These are phyloP conservation scores for Paraphaeosphaeria sporulosa DNA, from an alignment of 2,329 filamentous ascomycete genomes.

Conservation along the genomic window DNA sequence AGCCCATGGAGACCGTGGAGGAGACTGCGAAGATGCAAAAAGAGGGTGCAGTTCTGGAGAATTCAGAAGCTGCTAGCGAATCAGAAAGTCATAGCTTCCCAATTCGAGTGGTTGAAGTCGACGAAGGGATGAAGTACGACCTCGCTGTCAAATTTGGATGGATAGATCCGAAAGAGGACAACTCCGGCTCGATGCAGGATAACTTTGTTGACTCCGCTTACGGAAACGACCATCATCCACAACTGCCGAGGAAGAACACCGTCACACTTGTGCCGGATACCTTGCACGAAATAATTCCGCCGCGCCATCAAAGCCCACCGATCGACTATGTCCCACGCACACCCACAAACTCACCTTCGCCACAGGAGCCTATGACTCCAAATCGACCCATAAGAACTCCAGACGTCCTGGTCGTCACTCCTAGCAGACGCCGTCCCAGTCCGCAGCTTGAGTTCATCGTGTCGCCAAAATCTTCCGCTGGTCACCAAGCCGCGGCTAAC, in stretches of 20 bases:
- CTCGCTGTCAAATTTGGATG: background rate
- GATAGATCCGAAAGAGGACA: background rate
- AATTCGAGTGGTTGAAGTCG: background rate
- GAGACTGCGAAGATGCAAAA: background rate
- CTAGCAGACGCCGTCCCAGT: constrained; percentile 6
- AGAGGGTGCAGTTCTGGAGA: background rate
- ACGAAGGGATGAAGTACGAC: background rate
- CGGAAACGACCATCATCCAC: background rate
- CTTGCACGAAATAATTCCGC: background rate
- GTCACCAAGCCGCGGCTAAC: background rate
- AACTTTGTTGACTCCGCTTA: background rate
- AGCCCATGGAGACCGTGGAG: background rate
- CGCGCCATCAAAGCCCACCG: no score
- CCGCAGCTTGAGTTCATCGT: constrained; percentile 10
- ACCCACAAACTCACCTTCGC: background rate
- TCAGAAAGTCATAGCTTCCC: background rate
- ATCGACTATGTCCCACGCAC: background rate
- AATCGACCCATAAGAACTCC: background rate
- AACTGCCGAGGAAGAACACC: background rate
- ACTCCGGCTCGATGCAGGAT: background rate
- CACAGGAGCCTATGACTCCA: background rate
- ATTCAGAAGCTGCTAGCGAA: background rate
- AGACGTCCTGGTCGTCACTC: constrained; percentile 10
- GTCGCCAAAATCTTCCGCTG: background rate
- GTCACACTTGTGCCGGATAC: background rate